Conservation (phyloP, 306 rosid species). For the Cucurbita moschata region DNA sequence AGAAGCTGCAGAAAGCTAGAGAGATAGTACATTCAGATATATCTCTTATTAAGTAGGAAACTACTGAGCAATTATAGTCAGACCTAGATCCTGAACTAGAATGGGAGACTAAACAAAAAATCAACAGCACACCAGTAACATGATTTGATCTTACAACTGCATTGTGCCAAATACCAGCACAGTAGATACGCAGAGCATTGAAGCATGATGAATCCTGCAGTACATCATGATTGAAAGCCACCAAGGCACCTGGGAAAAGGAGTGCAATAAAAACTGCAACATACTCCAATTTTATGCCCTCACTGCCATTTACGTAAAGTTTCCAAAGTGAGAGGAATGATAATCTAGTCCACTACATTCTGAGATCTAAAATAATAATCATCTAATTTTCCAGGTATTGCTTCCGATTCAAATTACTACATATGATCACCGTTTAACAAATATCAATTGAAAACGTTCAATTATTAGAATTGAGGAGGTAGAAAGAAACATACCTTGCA, state of each 20-base stretch:
- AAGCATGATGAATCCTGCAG: conserved; percentile 37
- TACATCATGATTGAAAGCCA: conserved; percentile 48
- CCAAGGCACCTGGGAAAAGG: conserved; percentile 82
- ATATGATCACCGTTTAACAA: neutral
- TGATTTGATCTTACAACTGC: conserved; percentile 47
- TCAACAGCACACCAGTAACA: neutral
- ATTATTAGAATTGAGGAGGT: neutral
- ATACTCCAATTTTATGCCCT: conserved; percentile 70
- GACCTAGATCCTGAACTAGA: neutral
- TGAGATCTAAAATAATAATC: neutral
- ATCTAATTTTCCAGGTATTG: neutral
- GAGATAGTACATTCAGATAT: conserved; percentile 12
- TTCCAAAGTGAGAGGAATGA: conserved; percentile 28
- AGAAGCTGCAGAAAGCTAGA: conserved; percentile 66
- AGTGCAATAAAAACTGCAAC: conserved; percentile 61
- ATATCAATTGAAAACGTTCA: neutral
- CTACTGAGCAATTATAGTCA: neutral
- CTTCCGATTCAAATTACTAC: neutral
- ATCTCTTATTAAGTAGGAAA: neutral
- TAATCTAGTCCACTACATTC: conserved; percentile 25
- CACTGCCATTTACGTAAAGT: conserved; percentile 52
- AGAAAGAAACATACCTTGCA: conserved; percentile 38
- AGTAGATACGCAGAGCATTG: conserved; percentile 55
- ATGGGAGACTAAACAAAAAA: neutral
- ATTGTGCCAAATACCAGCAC: conserved; percentile 96